Evolutionary conservation across 305 asterid species (phyloP).

Genomic region (Solanum chacoense): DNA sequence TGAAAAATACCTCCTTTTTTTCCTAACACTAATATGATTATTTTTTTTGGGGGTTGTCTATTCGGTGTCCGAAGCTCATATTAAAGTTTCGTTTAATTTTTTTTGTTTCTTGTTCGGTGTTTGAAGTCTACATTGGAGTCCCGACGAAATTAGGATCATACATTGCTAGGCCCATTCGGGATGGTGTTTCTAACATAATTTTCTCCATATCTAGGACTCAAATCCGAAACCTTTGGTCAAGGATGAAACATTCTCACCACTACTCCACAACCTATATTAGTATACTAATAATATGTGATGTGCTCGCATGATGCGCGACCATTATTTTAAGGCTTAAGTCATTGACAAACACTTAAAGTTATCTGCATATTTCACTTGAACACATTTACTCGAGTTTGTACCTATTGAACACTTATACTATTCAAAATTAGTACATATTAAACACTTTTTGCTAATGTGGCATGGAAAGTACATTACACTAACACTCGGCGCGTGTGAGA

Average conservation of each 20-base stretch:
- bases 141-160: accelerated
- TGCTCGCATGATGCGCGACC: neutral
- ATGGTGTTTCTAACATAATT: neutral
- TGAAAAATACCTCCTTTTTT: neutral
- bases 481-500: no score
- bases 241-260: neutral
- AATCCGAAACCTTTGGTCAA: no score
- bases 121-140: no score
- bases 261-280: neutral
- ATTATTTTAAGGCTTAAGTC: no score
- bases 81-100: neutral
- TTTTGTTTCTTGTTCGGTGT: no score
- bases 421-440: neutral
- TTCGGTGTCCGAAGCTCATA: neutral
- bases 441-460: neutral
- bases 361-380: no score
- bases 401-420: neutral
- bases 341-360: no score
- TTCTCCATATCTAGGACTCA: no score
- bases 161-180: neutral
- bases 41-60: no score
- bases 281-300: neutral
- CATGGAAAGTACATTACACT: neutral
- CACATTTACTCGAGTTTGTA: neutral
- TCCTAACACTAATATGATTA: neutral